phyloP scores from a whole-genome alignment of 1,284 basidiomycete genomes.

The Moesziomyces antarcticus region DNA sequence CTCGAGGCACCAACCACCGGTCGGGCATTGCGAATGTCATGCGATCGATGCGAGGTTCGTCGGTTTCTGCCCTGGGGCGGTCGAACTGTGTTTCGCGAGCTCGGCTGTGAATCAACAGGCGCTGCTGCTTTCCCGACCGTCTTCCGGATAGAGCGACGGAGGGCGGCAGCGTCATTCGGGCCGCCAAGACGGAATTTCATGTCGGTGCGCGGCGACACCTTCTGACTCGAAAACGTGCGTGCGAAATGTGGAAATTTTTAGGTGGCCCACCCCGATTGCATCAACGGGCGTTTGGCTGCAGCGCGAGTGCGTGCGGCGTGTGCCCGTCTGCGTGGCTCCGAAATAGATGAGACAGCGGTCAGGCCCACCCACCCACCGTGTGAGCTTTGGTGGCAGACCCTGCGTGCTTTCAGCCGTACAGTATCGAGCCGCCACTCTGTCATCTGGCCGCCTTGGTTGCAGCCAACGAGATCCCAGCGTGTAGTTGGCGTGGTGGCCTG shows the following conservation, averaged over 20 bases:
- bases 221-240: constrained; percentile 3
- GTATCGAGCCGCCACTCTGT: too few species aligned
- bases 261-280: neutral
- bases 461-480: too few species aligned
- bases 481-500: too few species aligned
- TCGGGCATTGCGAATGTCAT: too few species aligned
- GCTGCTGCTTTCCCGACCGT: too few species aligned
- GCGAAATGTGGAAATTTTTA: neutral
- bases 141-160: too few species aligned
- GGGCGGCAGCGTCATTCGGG: too few species aligned
- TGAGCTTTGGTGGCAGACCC: too few species aligned
- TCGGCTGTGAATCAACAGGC: neutral
- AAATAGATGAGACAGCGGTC: neutral
- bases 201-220: neutral
- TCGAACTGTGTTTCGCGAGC: neutral
- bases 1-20: neutral
- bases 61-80: neutral
- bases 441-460: too few species aligned
- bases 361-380: too few species aligned
- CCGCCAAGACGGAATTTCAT: neutral
- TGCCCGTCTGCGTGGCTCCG: neutral
- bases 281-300: neutral
- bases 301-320: constrained; percentile 2
- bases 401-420: too few species aligned
- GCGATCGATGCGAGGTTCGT: neutral